These are phyloP conservation scores for Microcos paniculata DNA, from an alignment of 345 rosid species.

Conservation along the genomic window DNA sequence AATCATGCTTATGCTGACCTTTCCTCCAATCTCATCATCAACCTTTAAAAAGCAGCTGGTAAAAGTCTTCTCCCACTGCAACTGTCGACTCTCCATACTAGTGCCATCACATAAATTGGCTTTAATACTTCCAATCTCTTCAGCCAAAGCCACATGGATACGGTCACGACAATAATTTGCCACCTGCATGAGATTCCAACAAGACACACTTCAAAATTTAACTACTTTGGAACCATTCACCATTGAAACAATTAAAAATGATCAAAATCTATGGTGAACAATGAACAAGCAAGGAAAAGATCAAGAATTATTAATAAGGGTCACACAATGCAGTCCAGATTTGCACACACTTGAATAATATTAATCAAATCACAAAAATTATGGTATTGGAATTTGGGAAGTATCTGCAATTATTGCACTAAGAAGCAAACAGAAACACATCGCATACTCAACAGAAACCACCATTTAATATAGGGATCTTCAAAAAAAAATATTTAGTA, in stretches of 20 bases:
- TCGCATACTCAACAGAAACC: background rate
- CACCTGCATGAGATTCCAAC: constrained; percentile 62
- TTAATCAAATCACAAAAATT: background rate
- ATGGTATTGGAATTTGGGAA: background rate
- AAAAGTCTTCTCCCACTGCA: constrained; percentile 77
- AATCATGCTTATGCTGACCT: constrained; percentile 27
- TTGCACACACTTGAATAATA: background rate
- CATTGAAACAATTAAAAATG: background rate
- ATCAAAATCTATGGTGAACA: background rate
- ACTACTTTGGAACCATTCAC: constrained; percentile 5
- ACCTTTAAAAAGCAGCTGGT: constrained; percentile 71
- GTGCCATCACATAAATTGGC: constrained; percentile 41
- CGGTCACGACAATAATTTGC: constrained; percentile 84
- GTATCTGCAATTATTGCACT: background rate
- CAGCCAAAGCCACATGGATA: constrained; percentile 72
- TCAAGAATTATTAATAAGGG: background rate
- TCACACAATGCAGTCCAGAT: background rate
- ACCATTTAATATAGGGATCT: background rate
- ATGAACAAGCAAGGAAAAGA: background rate
- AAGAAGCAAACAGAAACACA: background rate
- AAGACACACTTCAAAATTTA: constrained; percentile 29
- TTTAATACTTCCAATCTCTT: constrained; percentile 53
- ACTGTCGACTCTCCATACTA: constrained; percentile 44
- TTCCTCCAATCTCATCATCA: constrained; percentile 76
- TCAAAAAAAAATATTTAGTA: background rate